Conservation (phyloP, 768 basidiomycete genomes). For the Amanita molliuscula region DNA sequence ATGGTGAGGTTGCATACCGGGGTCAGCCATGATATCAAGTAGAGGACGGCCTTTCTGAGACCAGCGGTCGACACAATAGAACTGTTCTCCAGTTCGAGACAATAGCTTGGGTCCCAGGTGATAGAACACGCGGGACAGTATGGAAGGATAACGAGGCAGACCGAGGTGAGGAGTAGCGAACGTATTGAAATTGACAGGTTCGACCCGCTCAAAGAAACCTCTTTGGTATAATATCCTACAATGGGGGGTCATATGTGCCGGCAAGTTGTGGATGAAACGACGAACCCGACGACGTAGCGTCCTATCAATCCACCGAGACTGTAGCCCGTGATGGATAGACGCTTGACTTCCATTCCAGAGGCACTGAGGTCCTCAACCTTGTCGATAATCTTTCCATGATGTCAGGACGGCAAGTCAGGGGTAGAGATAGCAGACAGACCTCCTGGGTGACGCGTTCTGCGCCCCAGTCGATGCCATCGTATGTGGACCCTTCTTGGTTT, state of each 20-base stretch:
- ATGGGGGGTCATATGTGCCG: not conserved
- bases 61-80: slow-evolving; percentile 69
- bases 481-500: slow-evolving; percentile 57
- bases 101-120: slow-evolving; percentile 59
- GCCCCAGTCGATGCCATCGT: slow-evolving; percentile 81
- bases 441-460: slow-evolving; percentile 74
- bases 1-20: slow-evolving; percentile 31
- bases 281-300: slow-evolving; percentile 6
- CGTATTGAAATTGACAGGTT: slow-evolving; percentile 74
- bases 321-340: slow-evolving; percentile 73
- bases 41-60: slow-evolving; percentile 54
- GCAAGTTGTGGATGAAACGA: slow-evolving; percentile 52
- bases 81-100: slow-evolving; percentile 73
- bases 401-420: not conserved
- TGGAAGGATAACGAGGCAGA: slow-evolving; percentile 50
- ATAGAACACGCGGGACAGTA: slow-evolving; percentile 42
- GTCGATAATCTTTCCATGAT: slow-evolving; percentile 36
- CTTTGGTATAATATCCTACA: slow-evolving; percentile 52
- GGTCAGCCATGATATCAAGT: slow-evolving; percentile 74
- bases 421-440: slow-evolving; percentile 38
- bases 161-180: slow-evolving; percentile 81
- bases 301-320: slow-evolving; percentile 58
- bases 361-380: slow-evolving; percentile 42
- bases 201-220: slow-evolving; percentile 60
- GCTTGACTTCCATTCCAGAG: slow-evolving; percentile 47